Conservation (phyloP, 495 filamentous ascomycete genomes). For the Hypoxylon intermedium region DNA sequence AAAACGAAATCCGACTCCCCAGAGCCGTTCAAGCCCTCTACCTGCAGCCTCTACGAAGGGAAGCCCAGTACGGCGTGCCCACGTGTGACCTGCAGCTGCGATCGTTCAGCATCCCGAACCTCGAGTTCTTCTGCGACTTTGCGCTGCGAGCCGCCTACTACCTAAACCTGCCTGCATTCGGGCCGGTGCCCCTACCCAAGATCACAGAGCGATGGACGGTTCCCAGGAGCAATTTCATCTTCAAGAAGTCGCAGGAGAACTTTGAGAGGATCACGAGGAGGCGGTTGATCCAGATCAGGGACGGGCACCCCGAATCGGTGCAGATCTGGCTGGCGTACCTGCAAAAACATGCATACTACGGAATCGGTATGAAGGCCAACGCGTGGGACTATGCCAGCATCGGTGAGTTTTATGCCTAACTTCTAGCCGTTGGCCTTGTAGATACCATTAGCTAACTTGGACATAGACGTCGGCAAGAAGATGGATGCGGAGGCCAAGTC, state of each 20-base stretch:
- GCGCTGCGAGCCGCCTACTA: constrained; percentile 95
- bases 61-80: constrained; percentile 75
- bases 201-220: constrained; percentile 94
- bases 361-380: constrained; percentile 98
- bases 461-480: constrained; percentile 67
- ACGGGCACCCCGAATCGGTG: constrained; percentile 87
- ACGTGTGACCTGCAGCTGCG: constrained; percentile 91
- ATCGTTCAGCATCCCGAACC: constrained; percentile 87
- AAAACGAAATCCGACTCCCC: constrained; percentile 63
- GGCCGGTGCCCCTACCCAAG: constrained; percentile 86
- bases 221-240: constrained; percentile 84
- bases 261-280: constrained; percentile 90
- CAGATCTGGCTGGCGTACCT: constrained; percentile 91
- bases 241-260: constrained; percentile 98
- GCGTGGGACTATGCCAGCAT: constrained; percentile 85
- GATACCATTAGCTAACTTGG: constrained; percentile 18
- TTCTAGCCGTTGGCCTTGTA: not conserved
- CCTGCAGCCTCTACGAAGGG: constrained; percentile 80
- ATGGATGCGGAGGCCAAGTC: constrained; percentile 68
- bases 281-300: constrained; percentile 89
- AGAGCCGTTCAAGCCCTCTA: constrained; percentile 84
- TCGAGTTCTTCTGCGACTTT: constrained; percentile 95
- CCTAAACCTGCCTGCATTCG: constrained; percentile 82
- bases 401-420: constrained; percentile 53
- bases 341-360: constrained; percentile 87